These are phyloP conservation scores for Acmispon strigosus DNA, from an alignment of 306 rosid species.

Conservation along the genomic window DNA sequence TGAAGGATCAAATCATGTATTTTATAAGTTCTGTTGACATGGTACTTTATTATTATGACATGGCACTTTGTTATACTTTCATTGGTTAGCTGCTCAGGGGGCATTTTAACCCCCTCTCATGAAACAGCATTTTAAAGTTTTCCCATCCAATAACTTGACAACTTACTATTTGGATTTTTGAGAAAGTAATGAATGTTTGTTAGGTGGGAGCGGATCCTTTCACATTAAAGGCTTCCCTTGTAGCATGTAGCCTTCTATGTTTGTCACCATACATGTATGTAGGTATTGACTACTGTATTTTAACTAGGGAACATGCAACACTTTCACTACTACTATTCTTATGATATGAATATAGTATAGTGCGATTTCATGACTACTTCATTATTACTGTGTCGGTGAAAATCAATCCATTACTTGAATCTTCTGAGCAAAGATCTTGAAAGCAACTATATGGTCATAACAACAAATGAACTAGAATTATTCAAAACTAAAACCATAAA, in stretches of 20 bases:
- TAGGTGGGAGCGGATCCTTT: too few species aligned
- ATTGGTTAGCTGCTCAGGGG: too few species aligned
- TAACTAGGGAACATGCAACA: neutral
- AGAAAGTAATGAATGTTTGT: too few species aligned
- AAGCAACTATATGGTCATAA: neutral
- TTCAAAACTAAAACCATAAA: slow-evolving; percentile 15
- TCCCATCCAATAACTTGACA: too few species aligned
- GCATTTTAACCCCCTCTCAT: too few species aligned
- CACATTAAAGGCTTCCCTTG: too few species aligned
- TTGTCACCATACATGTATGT: neutral
- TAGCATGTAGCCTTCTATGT: neutral
- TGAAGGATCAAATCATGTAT: too few species aligned
- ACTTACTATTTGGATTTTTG: too few species aligned
- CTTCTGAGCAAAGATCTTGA: neutral
- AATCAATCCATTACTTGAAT: neutral
- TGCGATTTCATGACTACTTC: neutral
- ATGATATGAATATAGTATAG: neutral
- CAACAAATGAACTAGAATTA: slow-evolving; percentile 10
- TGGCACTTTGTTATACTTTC: too few species aligned
- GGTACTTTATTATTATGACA: too few species aligned
- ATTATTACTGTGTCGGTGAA: neutral
- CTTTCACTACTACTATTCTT: neutral
- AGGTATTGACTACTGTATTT: neutral
- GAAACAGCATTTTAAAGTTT: too few species aligned
- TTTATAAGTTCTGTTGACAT: too few species aligned